Evolutionary conservation across 2,329 filamentous ascomycete genomes (phyloP).

Genomic region (Mollisia scopiformis): DNA sequence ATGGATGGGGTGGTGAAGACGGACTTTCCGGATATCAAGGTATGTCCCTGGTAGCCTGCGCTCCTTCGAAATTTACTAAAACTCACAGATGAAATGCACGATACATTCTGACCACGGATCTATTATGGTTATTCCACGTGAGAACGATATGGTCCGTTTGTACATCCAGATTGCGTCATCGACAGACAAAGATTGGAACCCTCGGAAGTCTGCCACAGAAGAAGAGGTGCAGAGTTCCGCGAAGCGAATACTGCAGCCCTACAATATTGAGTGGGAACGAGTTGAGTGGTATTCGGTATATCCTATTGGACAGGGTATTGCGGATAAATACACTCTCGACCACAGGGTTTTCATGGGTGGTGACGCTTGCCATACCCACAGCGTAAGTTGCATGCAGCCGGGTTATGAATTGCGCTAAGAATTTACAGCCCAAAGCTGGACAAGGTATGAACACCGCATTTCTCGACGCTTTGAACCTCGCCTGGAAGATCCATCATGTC

Average conservation of each 20-base stretch:
- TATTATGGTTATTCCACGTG: conserved; percentile 79
- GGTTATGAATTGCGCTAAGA: conserved; percentile 56
- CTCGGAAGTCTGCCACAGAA: conserved; percentile 64
- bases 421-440: conserved; percentile 71
- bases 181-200: conserved; percentile 62
- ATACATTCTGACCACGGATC: conserved; percentile 76
- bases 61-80: conserved; percentile 48
- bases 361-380: conserved; percentile 80
- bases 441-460: conserved; percentile 84
- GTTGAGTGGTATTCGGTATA: conserved; percentile 79
- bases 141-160: conserved; percentile 68
- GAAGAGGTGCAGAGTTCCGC: conserved; percentile 67
- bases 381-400: conserved; percentile 48
- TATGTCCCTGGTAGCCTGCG: conserved; percentile 40
- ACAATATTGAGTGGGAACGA: conserved; percentile 67
- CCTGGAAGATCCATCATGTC: conserved; percentile 95
- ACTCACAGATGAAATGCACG: conserved; percentile 67
- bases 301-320: conserved; percentile 74
- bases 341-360: conserved; percentile 75
- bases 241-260: conserved; percentile 67
- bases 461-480: conserved; percentile 82
- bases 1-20: conserved; percentile 75
- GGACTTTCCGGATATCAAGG: conserved; percentile 78
- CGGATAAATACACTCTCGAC: conserved; percentile 68
- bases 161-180: conserved; percentile 71